Percentiles rank a stretch among this genome's conserved stretches.
Conservation (phyloP, 2,329 filamentous ascomycete species). For the Colletotrichum limetticola region DNA sequence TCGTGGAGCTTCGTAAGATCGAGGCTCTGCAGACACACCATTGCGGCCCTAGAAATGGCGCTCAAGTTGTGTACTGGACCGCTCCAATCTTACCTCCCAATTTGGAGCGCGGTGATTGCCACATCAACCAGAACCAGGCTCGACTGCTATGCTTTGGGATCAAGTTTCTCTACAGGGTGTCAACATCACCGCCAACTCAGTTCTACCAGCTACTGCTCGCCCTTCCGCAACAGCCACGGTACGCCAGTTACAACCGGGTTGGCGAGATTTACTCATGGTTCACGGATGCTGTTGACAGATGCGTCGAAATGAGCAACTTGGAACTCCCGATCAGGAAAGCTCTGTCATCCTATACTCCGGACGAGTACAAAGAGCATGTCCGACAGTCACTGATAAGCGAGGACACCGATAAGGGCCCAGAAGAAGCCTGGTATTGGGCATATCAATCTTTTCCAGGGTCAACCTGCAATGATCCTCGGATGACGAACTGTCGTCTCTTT, state of each 20-base stretch:
- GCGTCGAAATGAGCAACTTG: constrained; percentile 10
- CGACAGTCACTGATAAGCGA: constrained; percentile 5
- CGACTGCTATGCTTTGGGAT: constrained; percentile 22
- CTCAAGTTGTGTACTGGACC: constrained; percentile 25
- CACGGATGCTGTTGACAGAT: constrained; percentile 21
- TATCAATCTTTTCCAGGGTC: constrained; percentile 16
- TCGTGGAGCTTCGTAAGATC: constrained; percentile 24
- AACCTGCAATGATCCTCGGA: constrained; percentile 18
- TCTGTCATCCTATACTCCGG: background rate
- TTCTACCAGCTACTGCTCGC: constrained; percentile 17
- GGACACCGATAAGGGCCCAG: constrained; percentile 23
- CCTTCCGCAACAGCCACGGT: constrained; percentile 24
- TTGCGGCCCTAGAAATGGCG: constrained; percentile 11
- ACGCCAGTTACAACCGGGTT: constrained; percentile 24
- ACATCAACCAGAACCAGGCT: constrained; percentile 32
- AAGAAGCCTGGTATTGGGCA: constrained; percentile 33
- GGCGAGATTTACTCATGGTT: constrained; percentile 31
- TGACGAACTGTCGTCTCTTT: constrained; percentile 30
- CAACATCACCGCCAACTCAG: constrained; percentile 7
- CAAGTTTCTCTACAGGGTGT: constrained; percentile 24
- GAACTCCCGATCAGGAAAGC: constrained; percentile 1
- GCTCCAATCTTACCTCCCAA: constrained; percentile 15
- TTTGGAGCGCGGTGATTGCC: constrained; percentile 21
- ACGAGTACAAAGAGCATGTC: constrained; percentile 14
- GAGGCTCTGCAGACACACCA: constrained; percentile 21